These are phyloP conservation scores for Cerioporus squamosus DNA, from an alignment of 1,284 basidiomycete species.

Conservation along the genomic window DNA sequence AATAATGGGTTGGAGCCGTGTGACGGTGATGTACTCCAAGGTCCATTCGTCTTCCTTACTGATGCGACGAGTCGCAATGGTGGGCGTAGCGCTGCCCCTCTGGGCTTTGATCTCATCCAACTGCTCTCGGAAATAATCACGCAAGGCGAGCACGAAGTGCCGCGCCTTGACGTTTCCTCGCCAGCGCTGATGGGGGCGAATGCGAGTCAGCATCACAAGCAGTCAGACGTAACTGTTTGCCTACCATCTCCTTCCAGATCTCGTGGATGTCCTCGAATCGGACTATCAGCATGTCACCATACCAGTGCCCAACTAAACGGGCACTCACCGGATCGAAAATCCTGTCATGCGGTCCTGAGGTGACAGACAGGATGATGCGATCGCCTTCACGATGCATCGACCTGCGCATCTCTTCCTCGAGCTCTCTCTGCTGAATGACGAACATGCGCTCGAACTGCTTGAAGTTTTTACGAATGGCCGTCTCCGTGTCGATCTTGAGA, in stretches of 20 bases:
- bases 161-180: slow-evolving; percentile 3
- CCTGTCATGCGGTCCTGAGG: slow-evolving; percentile 26
- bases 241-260: slow-evolving; percentile 36
- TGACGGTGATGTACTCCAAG: slow-evolving; percentile 21
- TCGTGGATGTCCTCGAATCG: slow-evolving; percentile 12
- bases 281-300: neutral
- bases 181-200: neutral
- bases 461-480: slow-evolving; percentile 26
- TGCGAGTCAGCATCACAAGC: neutral
- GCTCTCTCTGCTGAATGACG: slow-evolving; percentile 27
- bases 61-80: neutral
- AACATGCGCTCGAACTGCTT: slow-evolving; percentile 29
- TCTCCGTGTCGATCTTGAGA: slow-evolving; percentile 15
- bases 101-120: neutral
- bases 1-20: slow-evolving; percentile 21
- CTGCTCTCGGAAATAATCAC: slow-evolving; percentile 32
- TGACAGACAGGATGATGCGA: slow-evolving; percentile 21
- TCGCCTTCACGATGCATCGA: slow-evolving; percentile 21
- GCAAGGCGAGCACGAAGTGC: slow-evolving; percentile 14
- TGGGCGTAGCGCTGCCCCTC: neutral
- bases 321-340: slow-evolving; percentile 25
- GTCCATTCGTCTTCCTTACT: slow-evolving; percentile 25
- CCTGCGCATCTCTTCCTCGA: slow-evolving; percentile 18
- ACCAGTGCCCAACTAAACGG: neutral
- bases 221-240: neutral